Base-by-base conservation (phyloP, 139 green algal genomes). In the Volvox africanus region DNA sequence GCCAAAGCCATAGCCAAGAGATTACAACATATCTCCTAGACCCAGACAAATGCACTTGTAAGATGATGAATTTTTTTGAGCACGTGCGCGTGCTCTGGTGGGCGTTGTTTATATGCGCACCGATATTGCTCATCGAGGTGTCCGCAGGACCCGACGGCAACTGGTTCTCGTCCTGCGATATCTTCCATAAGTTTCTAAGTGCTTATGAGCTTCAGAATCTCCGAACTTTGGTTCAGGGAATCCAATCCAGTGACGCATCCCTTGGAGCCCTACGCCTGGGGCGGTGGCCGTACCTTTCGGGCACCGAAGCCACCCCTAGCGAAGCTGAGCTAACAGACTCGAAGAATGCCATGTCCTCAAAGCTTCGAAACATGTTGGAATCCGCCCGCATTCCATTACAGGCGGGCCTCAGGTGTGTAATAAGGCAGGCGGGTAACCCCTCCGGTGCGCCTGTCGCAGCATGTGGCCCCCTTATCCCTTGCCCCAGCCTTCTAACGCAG, bases 331-430 rank as follows among this genome's bases (percentile, higher is more conserved):
- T 88, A 11, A 26, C 75, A 33, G 30, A 0, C 30, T 87, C 50
- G n/a, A 62, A 35, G 65, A 62, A 35, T 19, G 32, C 28, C 32
- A 79, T 80, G 11, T 24, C 35, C 26, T 35, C 11, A 9, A 3
- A 20, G n/a, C 28, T 89, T 9, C 28, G 30, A 13, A 26, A 44
- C 18, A 28, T 89, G 35, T 68, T 89, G 16, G 13, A 69, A 16
- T 22, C 5, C 1, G 21, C 83, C 1, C 61, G 36, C 13, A 71
- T 65, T 5, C 2, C 36, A 68, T 18, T 21, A 11, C 81, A 26
- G 61, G 20, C 67, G 28, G 81, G 61, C n/a, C 17, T 30, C 81
- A 87, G 81, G 81, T 87, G 20, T 32, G 81, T 32, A 67, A 55
- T 55, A n/a, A n/a, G n/a, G 44, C 37, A 1, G 78, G 37, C 12